A percentile compares a stretch with the other conserved stretches of the same genome.
Conservation (phyloP, 2,329 filamentous ascomycete species). For the Dactylonectria estremocensis region DNA sequence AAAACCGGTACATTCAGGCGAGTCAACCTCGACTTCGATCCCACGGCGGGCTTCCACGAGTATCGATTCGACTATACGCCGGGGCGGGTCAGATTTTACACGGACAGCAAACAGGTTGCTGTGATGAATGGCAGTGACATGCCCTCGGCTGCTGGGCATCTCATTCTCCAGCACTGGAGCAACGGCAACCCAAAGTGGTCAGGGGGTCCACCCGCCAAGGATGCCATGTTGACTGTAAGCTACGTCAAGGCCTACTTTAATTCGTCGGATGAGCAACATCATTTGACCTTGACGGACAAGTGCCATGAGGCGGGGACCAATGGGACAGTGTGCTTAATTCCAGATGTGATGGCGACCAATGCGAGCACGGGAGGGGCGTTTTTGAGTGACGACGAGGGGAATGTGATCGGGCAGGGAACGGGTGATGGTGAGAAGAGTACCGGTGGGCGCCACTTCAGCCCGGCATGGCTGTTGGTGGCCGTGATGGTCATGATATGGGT, state of each 20-base stretch:
- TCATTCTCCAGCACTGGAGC: constrained; percentile 84
- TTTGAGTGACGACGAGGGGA: constrained; percentile 24
- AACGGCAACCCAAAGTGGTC: constrained; percentile 83
- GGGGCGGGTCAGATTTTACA: constrained; percentile 76
- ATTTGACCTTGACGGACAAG: constrained; percentile 20
- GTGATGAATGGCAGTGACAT: constrained; percentile 70
- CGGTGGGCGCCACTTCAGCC: not conserved
- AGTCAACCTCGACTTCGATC: constrained; percentile 75
- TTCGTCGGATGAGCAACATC: constrained; percentile 63
- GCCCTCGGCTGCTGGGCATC: constrained; percentile 73
- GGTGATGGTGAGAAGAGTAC: not conserved
- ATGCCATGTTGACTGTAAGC: constrained; percentile 75
- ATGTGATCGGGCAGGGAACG: not conserved
- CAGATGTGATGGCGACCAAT: constrained; percentile 40
- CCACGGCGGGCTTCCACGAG: constrained; percentile 78
- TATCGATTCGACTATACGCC: constrained; percentile 84
- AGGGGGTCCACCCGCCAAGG: constrained; percentile 74
- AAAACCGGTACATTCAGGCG: constrained; percentile 71
- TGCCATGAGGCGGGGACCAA: constrained; percentile 33
- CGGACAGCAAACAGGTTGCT: constrained; percentile 72
- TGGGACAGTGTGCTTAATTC: constrained; percentile 45
- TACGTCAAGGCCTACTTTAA: constrained; percentile 89
- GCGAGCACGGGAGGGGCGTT: constrained; percentile 43
- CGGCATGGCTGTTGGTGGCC: not conserved
- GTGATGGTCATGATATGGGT: not conserved